Evolutionary conservation across 768 basidiomycete genomes (phyloP).

Genomic region (Mycena crocata): DNA sequence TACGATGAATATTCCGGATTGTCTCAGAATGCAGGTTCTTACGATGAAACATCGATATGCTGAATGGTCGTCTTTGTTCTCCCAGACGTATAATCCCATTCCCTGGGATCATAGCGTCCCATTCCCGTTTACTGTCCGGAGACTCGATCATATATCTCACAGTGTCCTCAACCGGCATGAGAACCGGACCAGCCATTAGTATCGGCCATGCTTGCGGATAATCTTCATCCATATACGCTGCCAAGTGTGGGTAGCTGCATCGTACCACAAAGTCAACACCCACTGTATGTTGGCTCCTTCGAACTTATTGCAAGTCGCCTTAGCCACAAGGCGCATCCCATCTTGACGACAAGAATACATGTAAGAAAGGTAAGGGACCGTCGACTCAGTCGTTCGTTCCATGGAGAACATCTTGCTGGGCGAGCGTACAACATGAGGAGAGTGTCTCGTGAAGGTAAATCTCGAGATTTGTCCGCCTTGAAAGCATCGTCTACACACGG

Average conservation of each 20-base stretch:
- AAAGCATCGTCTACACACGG: neutral
- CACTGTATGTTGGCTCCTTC: slow-evolving; percentile 7
- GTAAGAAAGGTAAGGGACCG: slow-evolving; percentile 6
- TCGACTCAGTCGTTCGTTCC: neutral
- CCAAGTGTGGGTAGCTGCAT: neutral
- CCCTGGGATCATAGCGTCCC: slow-evolving; percentile 44
- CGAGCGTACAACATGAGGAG: neutral
- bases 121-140: slow-evolving; percentile 43
- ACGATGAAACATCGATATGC: slow-evolving; percentile 49
- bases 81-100: slow-evolving; percentile 49
- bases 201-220: slow-evolving; percentile 48
- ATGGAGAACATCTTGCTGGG: slow-evolving; percentile 13
- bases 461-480: no score
- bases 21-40: neutral
- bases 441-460: no score
- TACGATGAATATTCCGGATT: neutral
- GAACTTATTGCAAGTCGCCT: neutral
- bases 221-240: slow-evolving; percentile 39
- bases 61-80: slow-evolving; percentile 44
- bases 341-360: slow-evolving; percentile 13
- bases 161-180: slow-evolving; percentile 49
- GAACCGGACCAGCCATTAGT: slow-evolving; percentile 39
- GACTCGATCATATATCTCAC: slow-evolving; percentile 44
- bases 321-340: slow-evolving; percentile 18
- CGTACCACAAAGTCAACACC: neutral